phyloP scores from a whole-genome alignment of 148 eudicot species.

The Rhododendron henanense region DNA sequence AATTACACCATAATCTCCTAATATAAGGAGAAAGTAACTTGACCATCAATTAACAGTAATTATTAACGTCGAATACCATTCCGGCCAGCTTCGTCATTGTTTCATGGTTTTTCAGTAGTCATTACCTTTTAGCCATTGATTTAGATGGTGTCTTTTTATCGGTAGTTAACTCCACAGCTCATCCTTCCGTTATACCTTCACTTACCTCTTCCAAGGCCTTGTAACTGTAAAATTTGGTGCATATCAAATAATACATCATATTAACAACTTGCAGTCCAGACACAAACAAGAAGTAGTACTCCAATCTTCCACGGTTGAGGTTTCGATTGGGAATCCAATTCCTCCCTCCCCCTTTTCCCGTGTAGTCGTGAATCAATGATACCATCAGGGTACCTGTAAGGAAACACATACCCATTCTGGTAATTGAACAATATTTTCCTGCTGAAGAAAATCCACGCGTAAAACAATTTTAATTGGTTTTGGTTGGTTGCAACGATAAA shows the following conservation, averaged over 20 bases:
- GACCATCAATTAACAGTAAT: too few species aligned
- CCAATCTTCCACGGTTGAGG: slow-evolving; percentile 36
- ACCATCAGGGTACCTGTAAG: slow-evolving; percentile 32
- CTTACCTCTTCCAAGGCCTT: slow-evolving; percentile 33
- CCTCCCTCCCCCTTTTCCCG: slow-evolving; percentile 15
- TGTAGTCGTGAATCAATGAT: slow-evolving; percentile 35
- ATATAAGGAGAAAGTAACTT: too few species aligned
- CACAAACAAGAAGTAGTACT: slow-evolving; percentile 32
- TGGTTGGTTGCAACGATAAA: background rate
- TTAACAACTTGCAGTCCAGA: slow-evolving; percentile 35
- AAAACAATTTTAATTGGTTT: background rate
- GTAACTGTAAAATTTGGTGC: slow-evolving; percentile 32
- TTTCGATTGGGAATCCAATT: slow-evolving; percentile 43
- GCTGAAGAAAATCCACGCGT: background rate
- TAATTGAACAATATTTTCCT: background rate
- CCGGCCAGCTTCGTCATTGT: background rate
- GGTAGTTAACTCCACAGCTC: slow-evolving; percentile 18
- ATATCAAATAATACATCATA: slow-evolving; percentile 26
- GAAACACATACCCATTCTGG: background rate
- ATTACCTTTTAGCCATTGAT: background rate
- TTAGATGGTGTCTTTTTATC: background rate
- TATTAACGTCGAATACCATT: background rate
- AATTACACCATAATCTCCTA: too few species aligned
- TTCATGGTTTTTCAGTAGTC: background rate
- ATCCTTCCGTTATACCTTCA: background rate